Conservation (phyloP, 257 asterid species). For the Coffea canephora region DNA sequence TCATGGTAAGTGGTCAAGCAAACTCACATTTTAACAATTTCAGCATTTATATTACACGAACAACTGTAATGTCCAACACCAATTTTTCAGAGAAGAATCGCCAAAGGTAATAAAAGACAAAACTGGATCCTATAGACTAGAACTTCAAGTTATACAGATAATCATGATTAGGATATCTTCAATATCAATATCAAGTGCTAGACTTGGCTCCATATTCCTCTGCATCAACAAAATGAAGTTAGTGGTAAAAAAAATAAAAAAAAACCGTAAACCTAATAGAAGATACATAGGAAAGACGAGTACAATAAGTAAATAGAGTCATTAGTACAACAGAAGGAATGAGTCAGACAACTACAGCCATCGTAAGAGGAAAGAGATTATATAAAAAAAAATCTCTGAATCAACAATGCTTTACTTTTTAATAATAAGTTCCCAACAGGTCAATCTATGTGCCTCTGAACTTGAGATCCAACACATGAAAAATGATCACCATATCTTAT, state of each 20-base stretch:
- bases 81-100: neutral
- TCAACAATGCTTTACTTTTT: neutral
- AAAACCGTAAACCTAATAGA: neutral
- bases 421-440: neutral
- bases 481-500: neutral
- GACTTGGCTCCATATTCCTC: slow-evolving; percentile 83
- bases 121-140: neutral
- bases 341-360: neutral
- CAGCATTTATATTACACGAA: neutral
- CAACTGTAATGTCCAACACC: neutral
- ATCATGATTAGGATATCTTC: slow-evolving; percentile 63
- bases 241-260: neutral
- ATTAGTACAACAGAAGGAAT: neutral
- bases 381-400: neutral
- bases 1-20: neutral
- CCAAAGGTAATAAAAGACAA: neutral
- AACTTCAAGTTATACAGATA: neutral
- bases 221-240: slow-evolving; percentile 43
- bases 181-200: slow-evolving; percentile 80
- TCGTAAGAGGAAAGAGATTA: neutral
- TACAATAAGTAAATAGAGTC: neutral
- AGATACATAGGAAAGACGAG: slow-evolving; percentile 12
- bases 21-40: neutral
- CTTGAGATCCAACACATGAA: neutral
- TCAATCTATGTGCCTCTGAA: neutral